phyloP scores from a whole-genome alignment of 140 eudicot species.

The Ambrosia hybrid region DNA sequence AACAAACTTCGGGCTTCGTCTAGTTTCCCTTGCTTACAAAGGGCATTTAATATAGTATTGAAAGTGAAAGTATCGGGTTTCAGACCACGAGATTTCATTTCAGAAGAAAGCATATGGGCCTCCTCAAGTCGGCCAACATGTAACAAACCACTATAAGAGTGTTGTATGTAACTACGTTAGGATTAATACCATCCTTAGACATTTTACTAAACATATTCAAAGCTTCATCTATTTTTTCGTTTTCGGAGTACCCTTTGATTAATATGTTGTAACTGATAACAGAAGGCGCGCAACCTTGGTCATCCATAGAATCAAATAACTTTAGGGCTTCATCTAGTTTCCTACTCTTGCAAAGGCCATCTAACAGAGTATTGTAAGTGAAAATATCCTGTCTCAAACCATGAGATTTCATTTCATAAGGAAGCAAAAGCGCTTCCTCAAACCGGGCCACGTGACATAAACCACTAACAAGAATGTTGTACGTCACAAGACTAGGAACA shows the following conservation, averaged over 20 bases:
- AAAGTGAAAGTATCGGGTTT: constrained; percentile 16
- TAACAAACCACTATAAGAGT: constrained; percentile 17
- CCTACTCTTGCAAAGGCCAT: constrained; percentile 25
- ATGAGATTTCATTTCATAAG: constrained; percentile 22
- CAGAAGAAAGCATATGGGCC: not conserved
- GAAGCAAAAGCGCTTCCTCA: constrained; percentile 20
- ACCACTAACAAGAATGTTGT: constrained; percentile 25
- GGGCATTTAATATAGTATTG: constrained; percentile 17
- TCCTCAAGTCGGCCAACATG: not conserved
- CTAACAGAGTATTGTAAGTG: constrained; percentile 28
- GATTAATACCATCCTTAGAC: constrained; percentile 2
- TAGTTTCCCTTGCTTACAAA: constrained; percentile 18
- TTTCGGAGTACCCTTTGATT: constrained; percentile 17
- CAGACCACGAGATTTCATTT: constrained; percentile 21
- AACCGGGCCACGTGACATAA: constrained; percentile 20
- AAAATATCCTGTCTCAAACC: constrained; percentile 20
- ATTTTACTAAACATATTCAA: not conserved
- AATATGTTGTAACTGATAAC: constrained; percentile 20
- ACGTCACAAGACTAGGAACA: constrained; percentile 24
- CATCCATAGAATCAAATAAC: constrained; percentile 11
- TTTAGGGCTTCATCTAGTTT: constrained; percentile 22
- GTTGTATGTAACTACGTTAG: constrained; percentile 18
- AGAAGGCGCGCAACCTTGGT: constrained; percentile 5
- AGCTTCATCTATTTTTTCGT: constrained; percentile 16
- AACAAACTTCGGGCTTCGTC: constrained; percentile 30